These are phyloP conservation scores for Pistacia vera DNA, from an alignment of 345 rosid species.

Conservation along the genomic window DNA sequence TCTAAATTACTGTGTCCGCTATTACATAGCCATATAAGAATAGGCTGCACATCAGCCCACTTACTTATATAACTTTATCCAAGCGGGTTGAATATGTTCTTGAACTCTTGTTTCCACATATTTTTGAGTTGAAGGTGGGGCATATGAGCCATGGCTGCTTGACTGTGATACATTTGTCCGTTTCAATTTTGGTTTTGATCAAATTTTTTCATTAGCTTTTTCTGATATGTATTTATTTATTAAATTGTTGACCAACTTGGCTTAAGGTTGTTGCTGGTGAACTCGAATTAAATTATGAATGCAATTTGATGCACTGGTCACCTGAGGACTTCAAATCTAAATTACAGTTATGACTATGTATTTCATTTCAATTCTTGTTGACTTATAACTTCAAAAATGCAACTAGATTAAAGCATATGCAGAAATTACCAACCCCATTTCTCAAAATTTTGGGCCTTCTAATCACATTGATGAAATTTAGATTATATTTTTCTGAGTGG, in stretches of 20 bases:
- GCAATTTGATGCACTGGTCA: conserved; percentile 39
- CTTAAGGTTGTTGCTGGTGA: conserved; percentile 93
- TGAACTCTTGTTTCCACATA: not conserved
- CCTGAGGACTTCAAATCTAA: conserved; percentile 96
- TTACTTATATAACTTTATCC: not conserved
- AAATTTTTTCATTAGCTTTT: not conserved
- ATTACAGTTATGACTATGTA: conserved; percentile 59
- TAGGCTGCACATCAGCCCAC: no score
- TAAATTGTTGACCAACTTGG: conserved; percentile 15
- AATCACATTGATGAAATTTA: not conserved
- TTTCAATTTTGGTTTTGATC: not conserved
- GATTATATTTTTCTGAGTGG: not conserved
- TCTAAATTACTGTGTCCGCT: no score
- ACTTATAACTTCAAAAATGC: not conserved
- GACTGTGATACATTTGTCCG: not conserved
- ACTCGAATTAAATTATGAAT: conserved; percentile 89
- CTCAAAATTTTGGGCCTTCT: not conserved
- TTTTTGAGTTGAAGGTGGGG: not conserved
- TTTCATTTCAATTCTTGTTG: not conserved
- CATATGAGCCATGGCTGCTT: not conserved
- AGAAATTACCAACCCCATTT: no score
- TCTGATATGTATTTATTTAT: not conserved
- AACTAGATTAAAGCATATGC: no score
- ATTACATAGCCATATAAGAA: no score
- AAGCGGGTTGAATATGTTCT: not conserved